Conservation (phyloP, 2,329 filamentous ascomycete genomes). For the Keithomyces neogunnii region DNA sequence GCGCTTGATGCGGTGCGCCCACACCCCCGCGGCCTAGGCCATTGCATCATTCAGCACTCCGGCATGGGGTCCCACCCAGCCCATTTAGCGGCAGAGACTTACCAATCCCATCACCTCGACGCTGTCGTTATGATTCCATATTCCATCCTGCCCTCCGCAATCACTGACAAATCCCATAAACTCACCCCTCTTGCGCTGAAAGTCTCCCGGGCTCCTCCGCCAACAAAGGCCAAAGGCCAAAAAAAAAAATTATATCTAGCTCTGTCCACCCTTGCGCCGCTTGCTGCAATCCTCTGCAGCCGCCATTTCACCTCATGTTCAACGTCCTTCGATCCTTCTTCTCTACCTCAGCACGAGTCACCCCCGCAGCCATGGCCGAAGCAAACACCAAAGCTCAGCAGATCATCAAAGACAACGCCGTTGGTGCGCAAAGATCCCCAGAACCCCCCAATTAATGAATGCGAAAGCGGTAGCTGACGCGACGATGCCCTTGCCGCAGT, state of each 20-base stretch:
- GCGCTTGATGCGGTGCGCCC: too few species aligned
- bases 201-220: background rate
- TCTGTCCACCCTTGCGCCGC: background rate
- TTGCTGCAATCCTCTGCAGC: background rate
- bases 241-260: background rate
- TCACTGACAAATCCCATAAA: background rate
- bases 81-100: background rate
- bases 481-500: conserved; percentile 36
- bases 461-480: background rate
- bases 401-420: conserved; percentile 83
- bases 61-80: background rate
- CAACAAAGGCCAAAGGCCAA: too few species aligned
- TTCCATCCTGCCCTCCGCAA: conserved; percentile 1
- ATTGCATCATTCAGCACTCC: background rate
- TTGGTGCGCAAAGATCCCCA: conserved; percentile 46
- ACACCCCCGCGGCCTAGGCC: too few species aligned
- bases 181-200: background rate
- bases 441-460: background rate
- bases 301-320: conserved; percentile 26
- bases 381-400: conserved; percentile 75
- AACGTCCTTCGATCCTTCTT: conserved; percentile 70
- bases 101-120: background rate
- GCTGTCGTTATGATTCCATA: background rate
- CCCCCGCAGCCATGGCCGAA: conserved; percentile 67
- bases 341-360: conserved; percentile 37